Evolutionary conservation across 2,329 filamentous ascomycete genomes (phyloP).

Genomic region (Fusarium sp.): DNA sequence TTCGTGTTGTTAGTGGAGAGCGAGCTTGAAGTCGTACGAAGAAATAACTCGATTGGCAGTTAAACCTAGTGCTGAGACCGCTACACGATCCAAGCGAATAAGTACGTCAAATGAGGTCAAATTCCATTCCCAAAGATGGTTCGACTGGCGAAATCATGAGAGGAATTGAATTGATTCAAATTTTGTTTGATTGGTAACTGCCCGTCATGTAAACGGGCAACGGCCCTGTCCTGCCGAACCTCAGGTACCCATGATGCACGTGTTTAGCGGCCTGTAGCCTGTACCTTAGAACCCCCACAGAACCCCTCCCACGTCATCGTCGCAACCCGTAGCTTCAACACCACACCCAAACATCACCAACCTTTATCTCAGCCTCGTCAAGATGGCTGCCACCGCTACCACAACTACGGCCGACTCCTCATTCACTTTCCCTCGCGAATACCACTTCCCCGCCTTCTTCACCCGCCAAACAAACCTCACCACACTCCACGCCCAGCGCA

Average conservation of each 20-base stretch:
- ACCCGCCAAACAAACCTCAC: constrained; percentile 80
- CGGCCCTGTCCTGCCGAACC: background rate
- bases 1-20: constrained; percentile 1
- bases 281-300: background rate
- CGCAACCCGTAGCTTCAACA: constrained; percentile 20
- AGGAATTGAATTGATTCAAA: background rate
- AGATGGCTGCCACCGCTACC: constrained; percentile 25
- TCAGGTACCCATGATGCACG: constrained; percentile 21
- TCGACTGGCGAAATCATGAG: no score
- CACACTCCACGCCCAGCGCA: constrained; percentile 79
- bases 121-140: background rate
- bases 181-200: background rate
- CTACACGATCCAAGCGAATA: background rate
- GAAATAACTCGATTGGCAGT: constrained; percentile 23
- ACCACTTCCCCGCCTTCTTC: constrained; percentile 88
- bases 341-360: constrained; percentile 24
- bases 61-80: background rate
- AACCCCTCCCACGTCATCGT: constrained; percentile 39
- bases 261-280: constrained; percentile 13
- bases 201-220: background rate
- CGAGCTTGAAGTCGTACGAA: constrained; percentile 10
- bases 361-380: background rate
- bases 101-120: background rate
- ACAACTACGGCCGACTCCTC: constrained; percentile 35
- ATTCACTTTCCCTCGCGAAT: constrained; percentile 72